Conservation (phyloP, 2,329 filamentous ascomycete species). For the Ceratocystis cubensis region DNA sequence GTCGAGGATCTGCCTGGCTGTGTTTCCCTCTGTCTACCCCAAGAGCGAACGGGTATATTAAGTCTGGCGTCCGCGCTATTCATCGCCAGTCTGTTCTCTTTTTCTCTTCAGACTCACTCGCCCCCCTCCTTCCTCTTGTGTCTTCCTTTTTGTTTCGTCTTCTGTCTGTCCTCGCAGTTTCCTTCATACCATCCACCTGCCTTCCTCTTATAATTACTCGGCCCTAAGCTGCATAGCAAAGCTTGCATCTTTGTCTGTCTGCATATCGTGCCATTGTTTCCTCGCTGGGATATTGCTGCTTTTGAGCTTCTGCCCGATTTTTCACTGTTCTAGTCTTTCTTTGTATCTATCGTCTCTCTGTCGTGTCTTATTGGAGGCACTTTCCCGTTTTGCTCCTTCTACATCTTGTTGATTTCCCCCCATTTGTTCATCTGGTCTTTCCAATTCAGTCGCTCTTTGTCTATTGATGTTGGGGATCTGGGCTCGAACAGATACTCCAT, state of each 20-base stretch:
- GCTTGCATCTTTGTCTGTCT: neutral
- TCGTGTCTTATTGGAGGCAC: neutral
- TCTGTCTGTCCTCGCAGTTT: neutral
- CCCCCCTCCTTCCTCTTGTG: neutral
- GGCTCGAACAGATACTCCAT: neutral
- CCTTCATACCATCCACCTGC: neutral
- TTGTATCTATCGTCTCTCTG: neutral
- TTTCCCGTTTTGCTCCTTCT: constrained; percentile 3
- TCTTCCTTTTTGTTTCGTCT: neutral
- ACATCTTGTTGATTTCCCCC: neutral
- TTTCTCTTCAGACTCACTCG: neutral
- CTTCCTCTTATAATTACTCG: neutral
- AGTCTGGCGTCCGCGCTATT: neutral
- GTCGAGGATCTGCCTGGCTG: neutral
- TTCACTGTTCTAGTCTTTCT: neutral
- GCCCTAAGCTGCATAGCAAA: neutral
- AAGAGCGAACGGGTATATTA: constrained; percentile 6
- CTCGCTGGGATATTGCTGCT: neutral
- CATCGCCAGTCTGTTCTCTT: neutral
- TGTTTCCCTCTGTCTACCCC: neutral
- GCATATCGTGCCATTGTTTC: neutral
- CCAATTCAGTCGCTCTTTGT: neutral
- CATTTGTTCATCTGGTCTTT: neutral
- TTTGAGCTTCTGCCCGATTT: neutral
- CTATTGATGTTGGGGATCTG: neutral